These are phyloP conservation scores for Mucor lusitanicus DNA, from an alignment of 371 early-diverging fungal species.

Conservation along the genomic window DNA sequence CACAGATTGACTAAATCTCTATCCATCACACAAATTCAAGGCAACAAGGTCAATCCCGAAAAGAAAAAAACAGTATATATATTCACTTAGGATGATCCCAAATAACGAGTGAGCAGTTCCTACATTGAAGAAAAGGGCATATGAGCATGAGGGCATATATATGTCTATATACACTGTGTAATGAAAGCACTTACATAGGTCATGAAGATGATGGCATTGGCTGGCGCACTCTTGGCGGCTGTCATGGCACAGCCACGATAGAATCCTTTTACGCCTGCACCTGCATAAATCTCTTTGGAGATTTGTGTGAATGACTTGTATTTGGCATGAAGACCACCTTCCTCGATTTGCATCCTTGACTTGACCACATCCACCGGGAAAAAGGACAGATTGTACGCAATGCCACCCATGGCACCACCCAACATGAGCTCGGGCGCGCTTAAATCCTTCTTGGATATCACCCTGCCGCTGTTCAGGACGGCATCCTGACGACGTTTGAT, in stretches of 20 bases:
- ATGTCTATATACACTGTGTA: no score
- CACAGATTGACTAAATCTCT: no score
- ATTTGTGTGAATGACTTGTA: conserved; percentile 53
- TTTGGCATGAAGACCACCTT: conserved; percentile 40
- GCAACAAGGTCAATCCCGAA: no score
- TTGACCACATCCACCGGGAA: conserved; percentile 96
- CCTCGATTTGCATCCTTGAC: conserved; percentile 87
- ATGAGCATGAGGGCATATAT: not conserved
- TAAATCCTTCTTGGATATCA: conserved; percentile 59
- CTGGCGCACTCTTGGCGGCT: conserved; percentile 82
- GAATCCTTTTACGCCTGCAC: conserved; percentile 82
- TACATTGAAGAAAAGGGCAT: not conserved
- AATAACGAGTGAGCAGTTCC: conserved; percentile 33
- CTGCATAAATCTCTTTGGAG: conserved; percentile 67
- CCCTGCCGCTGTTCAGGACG: not conserved
- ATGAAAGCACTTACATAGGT: conserved; percentile 60
- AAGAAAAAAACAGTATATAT: no score
- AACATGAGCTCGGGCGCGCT: conserved; percentile 69
- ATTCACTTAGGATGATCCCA: conserved; percentile 16
- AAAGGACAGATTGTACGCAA: conserved; percentile 84
- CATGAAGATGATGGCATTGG: conserved; percentile 91
- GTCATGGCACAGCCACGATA: conserved; percentile 96
- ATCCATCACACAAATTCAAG: no score
- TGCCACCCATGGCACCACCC: conserved; percentile 91
- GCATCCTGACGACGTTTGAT: conserved; percentile 43